Conservation (phyloP, 495 filamentous ascomycete species). For the Haplographium delicatum region DNA sequence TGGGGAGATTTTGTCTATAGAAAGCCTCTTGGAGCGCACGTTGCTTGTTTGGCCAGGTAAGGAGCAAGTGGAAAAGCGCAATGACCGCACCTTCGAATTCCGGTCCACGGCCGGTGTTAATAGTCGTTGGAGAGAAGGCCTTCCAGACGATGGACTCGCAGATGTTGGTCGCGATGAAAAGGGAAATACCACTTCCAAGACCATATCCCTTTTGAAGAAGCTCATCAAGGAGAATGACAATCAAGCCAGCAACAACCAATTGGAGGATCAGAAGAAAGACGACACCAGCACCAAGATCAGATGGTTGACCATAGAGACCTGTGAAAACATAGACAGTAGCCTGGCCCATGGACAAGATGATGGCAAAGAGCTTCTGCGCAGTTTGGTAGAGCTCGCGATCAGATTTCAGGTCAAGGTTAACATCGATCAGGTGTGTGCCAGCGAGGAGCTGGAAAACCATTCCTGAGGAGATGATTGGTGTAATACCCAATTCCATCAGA, state of each 20-base stretch:
- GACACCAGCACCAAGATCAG: slow-evolving; percentile 93
- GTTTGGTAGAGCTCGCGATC: slow-evolving; percentile 99
- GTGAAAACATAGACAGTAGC: slow-evolving; percentile 96
- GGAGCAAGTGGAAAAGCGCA: slow-evolving; percentile 93
- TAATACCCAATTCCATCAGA: slow-evolving; percentile 98
- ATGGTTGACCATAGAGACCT: slow-evolving; percentile 93
- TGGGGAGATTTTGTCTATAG: slow-evolving; percentile 98
- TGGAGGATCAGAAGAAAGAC: slow-evolving; percentile 96
- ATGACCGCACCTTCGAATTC: slow-evolving; percentile 99
- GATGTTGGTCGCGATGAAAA: slow-evolving; percentile 99
- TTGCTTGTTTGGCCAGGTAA: slow-evolving; percentile 99
- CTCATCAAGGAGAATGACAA: slow-evolving; percentile 99
- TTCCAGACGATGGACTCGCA: slow-evolving; percentile 99
- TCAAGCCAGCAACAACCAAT: slow-evolving; percentile 91
- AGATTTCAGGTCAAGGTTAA: slow-evolving; percentile 98
- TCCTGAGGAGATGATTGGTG: slow-evolving; percentile 97
- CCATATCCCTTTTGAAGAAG: slow-evolving; percentile 99
- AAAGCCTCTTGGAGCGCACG: slow-evolving; percentile 95
- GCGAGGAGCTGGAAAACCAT: slow-evolving; percentile 99
- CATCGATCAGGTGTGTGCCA: slow-evolving; percentile 99
- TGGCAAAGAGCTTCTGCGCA: slow-evolving; percentile 98
- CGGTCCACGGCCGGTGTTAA: slow-evolving; percentile 98
- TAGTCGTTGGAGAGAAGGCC: slow-evolving; percentile 97
- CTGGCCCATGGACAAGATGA: slow-evolving; percentile 95
- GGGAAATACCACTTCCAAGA: slow-evolving; percentile 94